Conservation (phyloP, 805 yeast genomes). For the Sungouiozyma ichnusensis region DNA sequence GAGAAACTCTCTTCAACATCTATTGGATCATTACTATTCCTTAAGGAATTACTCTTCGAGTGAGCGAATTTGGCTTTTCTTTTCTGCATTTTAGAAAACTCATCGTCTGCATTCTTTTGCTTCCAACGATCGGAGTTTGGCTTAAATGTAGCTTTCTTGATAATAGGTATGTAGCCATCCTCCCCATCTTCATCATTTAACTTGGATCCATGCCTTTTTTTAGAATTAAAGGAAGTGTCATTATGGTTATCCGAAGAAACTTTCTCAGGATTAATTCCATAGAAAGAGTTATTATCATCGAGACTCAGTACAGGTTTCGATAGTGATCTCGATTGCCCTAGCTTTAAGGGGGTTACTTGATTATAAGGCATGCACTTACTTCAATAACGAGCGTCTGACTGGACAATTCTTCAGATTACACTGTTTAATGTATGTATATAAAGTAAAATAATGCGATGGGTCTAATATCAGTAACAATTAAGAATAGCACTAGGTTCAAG, state of each 20-base stretch:
- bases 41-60: neutral
- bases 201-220: too few relatives aligned
- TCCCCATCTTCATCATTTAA: neutral
- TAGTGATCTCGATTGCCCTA: constrained; percentile 11
- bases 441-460: too few relatives aligned
- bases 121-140: constrained; percentile 2
- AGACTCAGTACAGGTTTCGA: neutral
- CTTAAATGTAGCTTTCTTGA: neutral
- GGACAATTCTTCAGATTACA: too few relatives aligned
- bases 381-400: too few relatives aligned
- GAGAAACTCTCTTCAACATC: constrained; percentile 17
- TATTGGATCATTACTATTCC: constrained; percentile 6
- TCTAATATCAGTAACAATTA: too few relatives aligned
- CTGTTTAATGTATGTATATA: too few relatives aligned
- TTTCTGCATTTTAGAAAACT: constrained; percentile 22
- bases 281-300: neutral
- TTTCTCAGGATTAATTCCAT: neutral
- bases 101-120: constrained; percentile 7
- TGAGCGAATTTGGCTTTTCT: constrained; percentile 31
- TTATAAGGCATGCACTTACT: constrained; percentile 18
- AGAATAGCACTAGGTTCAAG: too few relatives aligned
- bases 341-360: constrained; percentile 17
- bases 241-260: neutral
- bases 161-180: neutral
- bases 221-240: too few relatives aligned